phyloP scores from a whole-genome alignment of 73 alveolate species.

The Breviolum minutum region DNA sequence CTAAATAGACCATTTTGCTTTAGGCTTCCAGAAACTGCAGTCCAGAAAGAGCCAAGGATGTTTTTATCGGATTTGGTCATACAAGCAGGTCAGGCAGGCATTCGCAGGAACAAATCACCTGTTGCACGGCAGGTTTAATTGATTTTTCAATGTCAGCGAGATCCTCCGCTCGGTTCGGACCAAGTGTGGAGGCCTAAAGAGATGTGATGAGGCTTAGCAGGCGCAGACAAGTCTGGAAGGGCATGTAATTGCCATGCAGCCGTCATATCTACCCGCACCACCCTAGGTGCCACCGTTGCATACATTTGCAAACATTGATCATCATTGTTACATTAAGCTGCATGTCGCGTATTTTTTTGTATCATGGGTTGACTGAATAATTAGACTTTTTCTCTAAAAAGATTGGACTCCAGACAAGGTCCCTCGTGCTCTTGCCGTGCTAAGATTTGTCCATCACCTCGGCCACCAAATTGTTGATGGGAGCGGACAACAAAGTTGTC shows the following conservation, averaged over 20 bases:
- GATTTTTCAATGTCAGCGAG: slow-evolving; percentile 14
- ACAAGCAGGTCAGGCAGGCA: too few species aligned
- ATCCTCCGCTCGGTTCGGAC: slow-evolving; percentile 17
- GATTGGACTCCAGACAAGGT: background rate
- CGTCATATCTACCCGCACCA: too few species aligned
- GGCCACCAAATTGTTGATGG: slow-evolving; percentile 30
- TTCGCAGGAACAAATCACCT: too few species aligned
- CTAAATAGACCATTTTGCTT: too few species aligned
- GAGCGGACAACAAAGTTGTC: slow-evolving; percentile 3
- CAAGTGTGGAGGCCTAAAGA: background rate
- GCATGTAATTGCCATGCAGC: too few species aligned
- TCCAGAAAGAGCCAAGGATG: too few species aligned
- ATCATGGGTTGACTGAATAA: too few species aligned
- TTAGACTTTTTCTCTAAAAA: background rate
- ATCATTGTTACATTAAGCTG: background rate
- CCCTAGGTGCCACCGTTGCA: too few species aligned
- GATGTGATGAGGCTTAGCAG: background rate
- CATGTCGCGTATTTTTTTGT: background rate
- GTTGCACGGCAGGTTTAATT: background rate
- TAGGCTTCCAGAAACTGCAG: too few species aligned
- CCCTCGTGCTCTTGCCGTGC: background rate
- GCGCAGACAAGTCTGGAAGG: background rate
- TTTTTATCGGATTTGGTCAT: too few species aligned
- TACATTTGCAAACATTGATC: too few species aligned
- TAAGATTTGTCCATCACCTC: slow-evolving; percentile 17